A percentile compares a stretch with the other conserved stretches of the same genome.
Conservation (phyloP, 768 basidiomycete species). For the Leucocoprinus birnbaumii region DNA sequence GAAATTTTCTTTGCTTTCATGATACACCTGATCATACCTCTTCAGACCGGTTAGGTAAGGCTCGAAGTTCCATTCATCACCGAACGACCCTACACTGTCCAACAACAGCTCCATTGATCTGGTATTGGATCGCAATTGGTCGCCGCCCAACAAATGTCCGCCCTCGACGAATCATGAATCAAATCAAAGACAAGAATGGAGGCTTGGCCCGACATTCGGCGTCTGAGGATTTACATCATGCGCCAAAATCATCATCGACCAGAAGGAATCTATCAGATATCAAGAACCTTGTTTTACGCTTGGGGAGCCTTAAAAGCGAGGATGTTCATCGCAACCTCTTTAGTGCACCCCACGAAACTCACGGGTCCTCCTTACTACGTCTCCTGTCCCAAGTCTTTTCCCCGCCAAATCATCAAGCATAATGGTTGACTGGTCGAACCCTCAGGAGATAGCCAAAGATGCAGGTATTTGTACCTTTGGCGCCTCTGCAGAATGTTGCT, state of each 20-base stretch:
- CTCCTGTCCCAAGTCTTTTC: not conserved
- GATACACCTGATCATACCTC: not conserved
- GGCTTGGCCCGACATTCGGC: not conserved
- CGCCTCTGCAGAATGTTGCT: not conserved
- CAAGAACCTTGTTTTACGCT: conserved; percentile 4
- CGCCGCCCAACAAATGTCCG: not conserved
- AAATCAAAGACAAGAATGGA: not conserved
- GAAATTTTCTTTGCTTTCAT: conserved; percentile 4
- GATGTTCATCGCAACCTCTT: not conserved
- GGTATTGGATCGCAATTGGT: not conserved
- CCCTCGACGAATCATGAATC: conserved; percentile 2
- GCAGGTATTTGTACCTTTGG: conserved; percentile 24
- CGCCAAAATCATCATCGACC: not conserved
- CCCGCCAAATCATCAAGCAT: conserved; percentile 14
- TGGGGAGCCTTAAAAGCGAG: conserved; percentile 7
- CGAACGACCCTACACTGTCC: not conserved
- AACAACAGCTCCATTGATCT: not conserved
- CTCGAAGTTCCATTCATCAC: not conserved
- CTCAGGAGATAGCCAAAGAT: conserved; percentile 40
- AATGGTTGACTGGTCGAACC: conserved; percentile 53
- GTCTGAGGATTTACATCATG: not conserved
- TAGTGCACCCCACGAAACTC: conserved; percentile 1
- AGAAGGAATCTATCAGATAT: conserved; percentile 1
- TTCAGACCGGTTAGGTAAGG: conserved; percentile 2
- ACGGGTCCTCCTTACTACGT: not conserved